Evolutionary conservation across 2,329 filamentous ascomycete genomes (phyloP).

Genomic region (Erysiphe pulchra): DNA sequence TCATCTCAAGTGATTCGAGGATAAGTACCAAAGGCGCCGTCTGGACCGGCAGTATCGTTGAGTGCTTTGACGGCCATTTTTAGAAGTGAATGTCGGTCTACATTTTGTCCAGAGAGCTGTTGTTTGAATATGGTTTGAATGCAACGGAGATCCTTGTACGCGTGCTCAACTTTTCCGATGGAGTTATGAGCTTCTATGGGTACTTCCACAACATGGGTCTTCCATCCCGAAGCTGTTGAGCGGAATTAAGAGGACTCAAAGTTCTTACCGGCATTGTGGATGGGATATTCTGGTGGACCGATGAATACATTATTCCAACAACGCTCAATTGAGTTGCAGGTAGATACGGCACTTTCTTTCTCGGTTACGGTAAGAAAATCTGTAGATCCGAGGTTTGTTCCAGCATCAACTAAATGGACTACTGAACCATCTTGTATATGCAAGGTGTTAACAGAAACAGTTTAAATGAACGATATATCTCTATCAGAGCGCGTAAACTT

Average conservation of each 20-base stretch:
- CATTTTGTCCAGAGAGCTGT: not conserved
- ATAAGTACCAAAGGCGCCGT: not conserved
- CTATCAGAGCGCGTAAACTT: not conserved
- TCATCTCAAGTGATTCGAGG: not conserved
- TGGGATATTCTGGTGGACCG: slow-evolving; percentile 1
- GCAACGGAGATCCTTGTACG: not conserved
- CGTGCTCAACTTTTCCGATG: not conserved
- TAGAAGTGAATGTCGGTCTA: not conserved
- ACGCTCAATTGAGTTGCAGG: not conserved
- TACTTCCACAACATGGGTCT: not conserved
- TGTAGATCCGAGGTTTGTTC: not conserved
- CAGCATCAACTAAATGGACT: not conserved
- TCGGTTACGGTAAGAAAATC: not conserved
- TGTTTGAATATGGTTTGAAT: not conserved
- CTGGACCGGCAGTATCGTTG: not conserved
- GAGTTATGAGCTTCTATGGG: not conserved
- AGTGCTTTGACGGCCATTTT: not conserved
- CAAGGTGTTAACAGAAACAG: not conserved
- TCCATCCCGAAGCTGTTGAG: not conserved
- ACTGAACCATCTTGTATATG: not conserved
- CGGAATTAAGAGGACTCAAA: slow-evolving; percentile 1
- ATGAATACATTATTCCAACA: slow-evolving; percentile 1
- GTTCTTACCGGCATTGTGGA: slow-evolving; percentile 1
- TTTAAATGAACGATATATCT: not conserved
- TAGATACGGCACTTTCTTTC: not conserved